Conservation (phyloP, 2,329 filamentous ascomycete genomes). For the Curvularia sp. region DNA sequence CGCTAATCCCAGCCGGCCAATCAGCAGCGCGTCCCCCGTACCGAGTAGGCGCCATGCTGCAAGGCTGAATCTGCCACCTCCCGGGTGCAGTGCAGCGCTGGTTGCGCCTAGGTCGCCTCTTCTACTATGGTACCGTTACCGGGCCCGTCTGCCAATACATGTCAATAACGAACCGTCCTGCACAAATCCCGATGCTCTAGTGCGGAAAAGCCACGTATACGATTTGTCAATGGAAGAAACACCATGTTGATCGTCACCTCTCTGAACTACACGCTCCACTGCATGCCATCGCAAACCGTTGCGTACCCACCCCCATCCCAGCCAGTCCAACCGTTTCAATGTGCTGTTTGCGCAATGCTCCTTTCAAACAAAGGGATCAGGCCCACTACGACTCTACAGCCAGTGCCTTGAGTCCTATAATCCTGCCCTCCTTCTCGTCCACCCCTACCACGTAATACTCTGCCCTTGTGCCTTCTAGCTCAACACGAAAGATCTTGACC, state of each 20-base stretch:
- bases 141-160: background rate
- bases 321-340: constrained; percentile 13
- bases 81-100: background rate
- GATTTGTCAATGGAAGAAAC: background rate
- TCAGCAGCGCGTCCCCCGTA: background rate
- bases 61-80: constrained; percentile 4
- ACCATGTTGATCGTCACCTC: constrained; percentile 4
- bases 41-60: background rate
- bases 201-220: background rate
- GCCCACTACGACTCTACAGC: constrained; percentile 67
- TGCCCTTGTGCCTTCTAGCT: constrained; percentile 65
- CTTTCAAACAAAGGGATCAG: background rate
- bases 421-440: constrained; percentile 62
- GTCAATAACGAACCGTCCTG: background rate
- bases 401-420: constrained; percentile 81
- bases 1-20: constrained; percentile 1
- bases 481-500: constrained; percentile 76
- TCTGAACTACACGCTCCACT: constrained; percentile 6
- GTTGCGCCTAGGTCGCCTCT: background rate
- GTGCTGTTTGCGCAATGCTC: constrained; percentile 12
- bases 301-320: constrained; percentile 11
- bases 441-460: constrained; percentile 83
- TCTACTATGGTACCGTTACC: background rate
- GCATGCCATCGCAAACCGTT: constrained; percentile 7
- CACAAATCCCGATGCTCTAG: background rate